These are phyloP conservation scores for Xylariaceae sp. DNA, from an alignment of 2,329 filamentous ascomycete species.

Conservation along the genomic window DNA sequence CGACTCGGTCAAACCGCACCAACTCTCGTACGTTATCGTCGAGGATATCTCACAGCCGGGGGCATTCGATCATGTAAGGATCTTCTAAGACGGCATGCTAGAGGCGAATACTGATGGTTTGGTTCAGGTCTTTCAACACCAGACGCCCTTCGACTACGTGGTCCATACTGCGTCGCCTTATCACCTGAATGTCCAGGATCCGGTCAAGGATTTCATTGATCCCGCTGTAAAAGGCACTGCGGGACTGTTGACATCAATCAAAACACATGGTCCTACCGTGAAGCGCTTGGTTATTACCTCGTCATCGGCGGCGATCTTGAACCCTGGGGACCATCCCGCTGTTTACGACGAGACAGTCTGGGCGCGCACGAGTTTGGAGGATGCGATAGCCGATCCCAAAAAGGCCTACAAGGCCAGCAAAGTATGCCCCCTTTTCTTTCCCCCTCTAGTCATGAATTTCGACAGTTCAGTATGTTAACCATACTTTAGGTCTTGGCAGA, in stretches of 20 bases:
- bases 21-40: constrained; percentile 51
- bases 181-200: constrained; percentile 57
- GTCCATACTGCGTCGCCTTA: constrained; percentile 72
- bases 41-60: constrained; percentile 64
- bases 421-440: constrained; percentile 37
- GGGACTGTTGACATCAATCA: constrained; percentile 44
- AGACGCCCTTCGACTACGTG: constrained; percentile 62
- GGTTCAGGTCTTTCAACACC: constrained; percentile 35
- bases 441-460: not conserved
- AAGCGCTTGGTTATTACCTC: constrained; percentile 57
- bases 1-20: constrained; percentile 35
- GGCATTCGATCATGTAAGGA: constrained; percentile 57
- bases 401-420: constrained; percentile 40
- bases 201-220: constrained; percentile 44
- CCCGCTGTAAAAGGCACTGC: constrained; percentile 51
- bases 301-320: constrained; percentile 42
- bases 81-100: not conserved
- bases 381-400: constrained; percentile 28
- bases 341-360: constrained; percentile 39
- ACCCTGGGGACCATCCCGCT: constrained; percentile 33
- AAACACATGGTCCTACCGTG: constrained; percentile 44
- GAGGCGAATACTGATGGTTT: not conserved
- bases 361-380: constrained; percentile 36
- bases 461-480: constrained; percentile 9
- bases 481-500: constrained; percentile 56